Percentiles rank a stretch among this genome's conserved stretches.
These are phyloP conservation scores for Fusarium chaquense DNA, from an alignment of 2,329 filamentous ascomycete species.

Conservation along the genomic window DNA sequence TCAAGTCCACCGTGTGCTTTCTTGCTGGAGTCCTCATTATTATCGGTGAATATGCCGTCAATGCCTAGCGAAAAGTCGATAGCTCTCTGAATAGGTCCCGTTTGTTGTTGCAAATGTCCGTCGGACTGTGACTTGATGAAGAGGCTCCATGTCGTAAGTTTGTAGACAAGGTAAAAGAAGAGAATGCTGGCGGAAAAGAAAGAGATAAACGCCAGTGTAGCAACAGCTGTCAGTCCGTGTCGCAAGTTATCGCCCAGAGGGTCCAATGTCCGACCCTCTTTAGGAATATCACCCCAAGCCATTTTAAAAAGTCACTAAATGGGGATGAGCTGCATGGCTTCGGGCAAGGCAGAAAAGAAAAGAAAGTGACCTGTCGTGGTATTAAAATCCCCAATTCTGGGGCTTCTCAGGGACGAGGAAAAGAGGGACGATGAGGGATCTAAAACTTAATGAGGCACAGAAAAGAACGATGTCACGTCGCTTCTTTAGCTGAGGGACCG, in stretches of 20 bases:
- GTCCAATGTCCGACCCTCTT: conserved; percentile 43
- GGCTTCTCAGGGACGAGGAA: background rate
- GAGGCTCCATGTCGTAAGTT: conserved; percentile 49
- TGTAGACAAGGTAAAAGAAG: conserved; percentile 51
- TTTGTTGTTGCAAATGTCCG: conserved; percentile 17
- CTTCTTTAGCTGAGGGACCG: background rate
- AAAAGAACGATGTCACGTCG: conserved; percentile 24
- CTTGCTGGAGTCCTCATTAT: background rate
- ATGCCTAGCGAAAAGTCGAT: conserved; percentile 54
- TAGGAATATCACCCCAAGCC: conserved; percentile 43
- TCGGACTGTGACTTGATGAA: conserved; percentile 33
- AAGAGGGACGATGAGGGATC: background rate
- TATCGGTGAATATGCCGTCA: conserved; percentile 51
- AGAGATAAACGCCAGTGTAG: conserved; percentile 49
- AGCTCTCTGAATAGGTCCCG: conserved; percentile 39
- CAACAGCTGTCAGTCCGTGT: conserved; percentile 49
- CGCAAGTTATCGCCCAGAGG: conserved; percentile 41
- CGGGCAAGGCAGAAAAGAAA: too few relatives aligned
- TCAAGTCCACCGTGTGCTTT: background rate
- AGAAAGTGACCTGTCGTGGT: conserved; percentile 1
- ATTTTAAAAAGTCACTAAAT: conserved; percentile 16
- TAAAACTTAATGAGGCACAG: conserved; percentile 8
- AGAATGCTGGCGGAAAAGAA: conserved; percentile 48
- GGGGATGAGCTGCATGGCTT: background rate
- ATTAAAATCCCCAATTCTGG: background rate